A percentile compares a stretch with the other conserved stretches of the same genome.
phyloP scores from a whole-genome alignment of 257 asterid genomes.

The Knoxia roxburghii region DNA sequence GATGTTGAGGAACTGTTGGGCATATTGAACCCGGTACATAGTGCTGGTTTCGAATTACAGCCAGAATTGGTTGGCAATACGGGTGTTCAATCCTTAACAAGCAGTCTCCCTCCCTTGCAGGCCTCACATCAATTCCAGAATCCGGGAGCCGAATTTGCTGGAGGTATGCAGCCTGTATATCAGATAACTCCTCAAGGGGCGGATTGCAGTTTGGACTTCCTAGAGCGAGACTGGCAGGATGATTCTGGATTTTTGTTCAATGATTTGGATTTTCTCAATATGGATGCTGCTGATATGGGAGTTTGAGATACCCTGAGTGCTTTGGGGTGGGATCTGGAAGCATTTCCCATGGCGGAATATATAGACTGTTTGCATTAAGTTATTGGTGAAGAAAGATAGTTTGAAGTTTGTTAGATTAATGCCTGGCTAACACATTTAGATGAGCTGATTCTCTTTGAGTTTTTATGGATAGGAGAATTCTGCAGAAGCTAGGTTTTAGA shows the following conservation, averaged over 20 bases:
- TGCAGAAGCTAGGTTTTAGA: not conserved
- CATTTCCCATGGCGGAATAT: no score
- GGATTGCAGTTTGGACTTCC: constrained; percentile 47
- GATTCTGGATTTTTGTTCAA: constrained; percentile 35
- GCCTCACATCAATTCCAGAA: constrained; percentile 11
- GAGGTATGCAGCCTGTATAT: constrained; percentile 9
- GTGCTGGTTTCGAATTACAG: constrained; percentile 7
- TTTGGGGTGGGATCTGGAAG: no score
- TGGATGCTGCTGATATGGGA: constrained; percentile 29
- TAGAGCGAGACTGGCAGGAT: constrained; percentile 55
- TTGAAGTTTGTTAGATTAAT: no score
- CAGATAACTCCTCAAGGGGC: constrained; percentile 9
- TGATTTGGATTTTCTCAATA: constrained; percentile 32
- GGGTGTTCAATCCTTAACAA: not conserved
- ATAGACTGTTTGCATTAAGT: no score
- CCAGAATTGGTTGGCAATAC: not conserved
- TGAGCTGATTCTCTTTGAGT: constrained; percentile 23
- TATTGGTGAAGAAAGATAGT: no score
- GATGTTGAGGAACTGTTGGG: constrained; percentile 53
- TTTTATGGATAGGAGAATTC: constrained; percentile 22
- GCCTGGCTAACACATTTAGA: no score
- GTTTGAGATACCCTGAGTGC: not conserved
- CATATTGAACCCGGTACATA: constrained; percentile 15
- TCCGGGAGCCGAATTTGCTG: constrained; percentile 5
- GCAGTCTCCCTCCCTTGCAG: not conserved